Conservation (phyloP, 2,329 filamentous ascomycete species). For the Aspergillus transmontanensis region DNA sequence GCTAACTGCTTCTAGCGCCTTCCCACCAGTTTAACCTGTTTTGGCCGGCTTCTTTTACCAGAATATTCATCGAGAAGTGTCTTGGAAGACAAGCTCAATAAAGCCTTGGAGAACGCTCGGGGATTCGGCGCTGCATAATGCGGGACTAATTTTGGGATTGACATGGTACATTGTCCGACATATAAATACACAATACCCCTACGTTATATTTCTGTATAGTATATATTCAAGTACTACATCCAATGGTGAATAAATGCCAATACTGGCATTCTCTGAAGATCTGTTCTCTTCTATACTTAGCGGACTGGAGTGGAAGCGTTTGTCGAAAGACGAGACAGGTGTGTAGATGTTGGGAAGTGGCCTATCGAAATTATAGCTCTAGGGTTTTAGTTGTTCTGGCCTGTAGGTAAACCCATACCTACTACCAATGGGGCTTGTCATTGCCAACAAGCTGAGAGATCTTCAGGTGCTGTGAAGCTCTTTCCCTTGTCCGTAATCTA, state of each 20-base stretch:
- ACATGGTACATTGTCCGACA: conserved; percentile 1
- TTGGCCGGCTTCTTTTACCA: conserved; percentile 82
- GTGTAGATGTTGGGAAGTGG: not conserved
- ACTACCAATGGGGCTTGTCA: not conserved
- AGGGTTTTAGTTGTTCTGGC: not conserved
- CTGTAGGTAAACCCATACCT: not conserved
- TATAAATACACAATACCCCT: conserved; percentile 17
- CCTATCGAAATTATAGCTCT: not conserved
- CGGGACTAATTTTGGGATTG: conserved; percentile 4
- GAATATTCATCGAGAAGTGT: conserved; percentile 74
- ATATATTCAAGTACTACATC: conserved; percentile 2
- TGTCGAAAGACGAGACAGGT: not conserved
- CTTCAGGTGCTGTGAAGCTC: too few species aligned
- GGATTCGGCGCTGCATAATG: conserved; percentile 81
- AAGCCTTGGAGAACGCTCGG: conserved; percentile 84
- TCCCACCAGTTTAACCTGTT: conserved; percentile 91
- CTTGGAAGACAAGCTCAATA: conserved; percentile 72
- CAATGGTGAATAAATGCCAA: not conserved
- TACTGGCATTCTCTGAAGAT: not conserved
- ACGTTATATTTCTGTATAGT: conserved; percentile 14
- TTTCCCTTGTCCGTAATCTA: too few species aligned
- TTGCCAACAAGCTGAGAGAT: too few species aligned
- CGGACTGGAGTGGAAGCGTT: not conserved
- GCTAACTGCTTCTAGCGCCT: conserved; percentile 48
- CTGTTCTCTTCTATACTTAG: not conserved